Evolutionary conservation across 2,329 filamentous ascomycete genomes (phyloP).

Genomic region (Teratosphaeria pseudoeucalypti): DNA sequence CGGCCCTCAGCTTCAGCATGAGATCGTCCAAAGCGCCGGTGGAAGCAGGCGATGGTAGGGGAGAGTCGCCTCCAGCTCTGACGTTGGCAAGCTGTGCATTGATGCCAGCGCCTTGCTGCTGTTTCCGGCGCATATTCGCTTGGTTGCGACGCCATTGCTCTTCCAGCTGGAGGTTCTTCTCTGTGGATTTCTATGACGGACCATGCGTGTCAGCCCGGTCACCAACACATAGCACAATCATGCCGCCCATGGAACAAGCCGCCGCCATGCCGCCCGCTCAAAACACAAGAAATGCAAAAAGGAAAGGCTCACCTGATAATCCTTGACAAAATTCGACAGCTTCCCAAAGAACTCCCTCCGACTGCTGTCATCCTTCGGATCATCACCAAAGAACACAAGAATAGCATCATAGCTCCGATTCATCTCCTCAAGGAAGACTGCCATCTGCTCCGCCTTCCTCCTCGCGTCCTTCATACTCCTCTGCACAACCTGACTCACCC

Average conservation of each 20-base stretch:
- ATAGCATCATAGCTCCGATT: slow-evolving; percentile 84
- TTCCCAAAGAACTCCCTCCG: slow-evolving; percentile 92
- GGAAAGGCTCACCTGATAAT: slow-evolving; percentile 65
- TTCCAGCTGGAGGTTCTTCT: slow-evolving; percentile 81
- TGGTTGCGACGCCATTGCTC: slow-evolving; percentile 78
- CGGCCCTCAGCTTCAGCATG: slow-evolving; percentile 86
- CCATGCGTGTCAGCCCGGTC: slow-evolving; percentile 1
- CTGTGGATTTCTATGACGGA: slow-evolving; percentile 58
- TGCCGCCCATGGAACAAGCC: neutral
- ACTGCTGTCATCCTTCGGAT: slow-evolving; percentile 83
- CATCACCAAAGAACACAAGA: slow-evolving; percentile 93
- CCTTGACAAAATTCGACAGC: slow-evolving; percentile 75
- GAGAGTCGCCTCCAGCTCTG: slow-evolving; percentile 31
- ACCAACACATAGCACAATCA: neutral
- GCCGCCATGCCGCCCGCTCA: neutral
- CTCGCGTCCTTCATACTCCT: slow-evolving; percentile 93
- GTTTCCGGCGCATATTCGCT: slow-evolving; percentile 81
- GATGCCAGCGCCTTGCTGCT: slow-evolving; percentile 34
- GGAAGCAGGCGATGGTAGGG: slow-evolving; percentile 44
- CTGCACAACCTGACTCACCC: slow-evolving; percentile 83
- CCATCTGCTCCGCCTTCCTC: slow-evolving; percentile 91
- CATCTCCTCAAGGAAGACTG: slow-evolving; percentile 90
- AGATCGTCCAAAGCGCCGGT: slow-evolving; percentile 94
- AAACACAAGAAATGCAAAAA: neutral
- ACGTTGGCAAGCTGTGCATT: slow-evolving; percentile 48